Evolutionary conservation across 2,329 filamentous ascomycete genomes (phyloP).

Genomic region (Fusarium foetens): DNA sequence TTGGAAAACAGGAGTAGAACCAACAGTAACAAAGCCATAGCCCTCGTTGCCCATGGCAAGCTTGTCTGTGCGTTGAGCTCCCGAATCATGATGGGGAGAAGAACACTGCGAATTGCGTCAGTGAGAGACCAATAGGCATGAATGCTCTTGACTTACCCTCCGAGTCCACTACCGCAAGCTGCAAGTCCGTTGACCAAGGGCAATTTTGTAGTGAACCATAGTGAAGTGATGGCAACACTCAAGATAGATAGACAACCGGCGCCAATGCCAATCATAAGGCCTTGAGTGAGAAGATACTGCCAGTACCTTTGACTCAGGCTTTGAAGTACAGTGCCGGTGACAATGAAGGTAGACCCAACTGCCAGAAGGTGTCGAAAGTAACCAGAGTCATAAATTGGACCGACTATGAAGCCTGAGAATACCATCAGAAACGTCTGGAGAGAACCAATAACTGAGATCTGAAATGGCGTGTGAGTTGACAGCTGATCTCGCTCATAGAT

Average conservation of each 20-base stretch:
- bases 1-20: constrained; percentile 19
- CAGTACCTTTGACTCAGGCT: constrained; percentile 63
- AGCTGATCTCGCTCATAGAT: constrained; percentile 37
- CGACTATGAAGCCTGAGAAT: constrained; percentile 37
- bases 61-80: constrained; percentile 1
- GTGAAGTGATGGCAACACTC: constrained; percentile 76
- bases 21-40: constrained; percentile 25
- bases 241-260: constrained; percentile 83
- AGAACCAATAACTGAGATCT: constrained; percentile 40
- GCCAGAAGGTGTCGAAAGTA: constrained; percentile 33
- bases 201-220: constrained; percentile 78
- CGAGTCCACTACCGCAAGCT: constrained; percentile 74
- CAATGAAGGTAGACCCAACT: constrained; percentile 26
- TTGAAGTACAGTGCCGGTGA: constrained; percentile 33
- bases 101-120: neutral
- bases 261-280: constrained; percentile 75
- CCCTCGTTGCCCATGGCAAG: constrained; percentile 21
- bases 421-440: constrained; percentile 40
- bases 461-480: constrained; percentile 10
- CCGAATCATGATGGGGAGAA: constrained; percentile 37
- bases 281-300: constrained; percentile 83
- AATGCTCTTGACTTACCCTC: constrained; percentile 53
- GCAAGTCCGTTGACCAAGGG: constrained; percentile 83
- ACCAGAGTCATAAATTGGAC: constrained; percentile 35
- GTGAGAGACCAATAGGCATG: fast-evolving